phyloP scores from a whole-genome alignment of 495 filamentous ascomycete genomes.

The Niebla homalea region DNA sequence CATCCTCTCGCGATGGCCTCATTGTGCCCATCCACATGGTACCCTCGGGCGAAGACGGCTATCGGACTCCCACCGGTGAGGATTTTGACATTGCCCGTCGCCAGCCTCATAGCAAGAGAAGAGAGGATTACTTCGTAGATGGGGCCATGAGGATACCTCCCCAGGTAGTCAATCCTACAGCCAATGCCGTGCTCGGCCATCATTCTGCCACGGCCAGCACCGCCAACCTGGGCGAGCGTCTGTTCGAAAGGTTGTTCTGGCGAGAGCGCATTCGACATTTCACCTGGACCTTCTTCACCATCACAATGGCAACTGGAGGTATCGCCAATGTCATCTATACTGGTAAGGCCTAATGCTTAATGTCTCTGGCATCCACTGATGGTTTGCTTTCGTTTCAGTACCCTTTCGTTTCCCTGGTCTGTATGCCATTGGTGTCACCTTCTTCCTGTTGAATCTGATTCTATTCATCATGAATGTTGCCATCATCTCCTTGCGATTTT shows the following conservation, averaged over 20 bases:
- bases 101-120: neutral
- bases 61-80: conserved; percentile 37
- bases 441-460: conserved; percentile 63
- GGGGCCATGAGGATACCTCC: neutral
- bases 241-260: conserved; percentile 26
- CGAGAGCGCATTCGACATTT: conserved; percentile 36
- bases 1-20: neutral
- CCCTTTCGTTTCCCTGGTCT: conserved; percentile 59
- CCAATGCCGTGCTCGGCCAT: neutral
- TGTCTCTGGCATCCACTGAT: neutral
- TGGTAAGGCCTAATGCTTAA: conserved; percentile 29
- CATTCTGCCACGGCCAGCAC: conserved; percentile 6
- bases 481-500: conserved; percentile 57
- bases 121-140: neutral
- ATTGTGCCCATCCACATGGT: conserved; percentile 27
- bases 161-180: neutral
- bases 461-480: conserved; percentile 58
- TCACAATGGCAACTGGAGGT: conserved; percentile 75
- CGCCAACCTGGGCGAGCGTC: neutral
- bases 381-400: conserved; percentile 28
- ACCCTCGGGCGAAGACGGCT: conserved; percentile 33
- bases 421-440: conserved; percentile 54
- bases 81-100: conserved; percentile 22
- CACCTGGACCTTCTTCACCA: conserved; percentile 60
- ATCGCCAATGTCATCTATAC: conserved; percentile 65